These are phyloP conservation scores for Lonicera japonica DNA, from an alignment of 129 eudicot species.

Conservation along the genomic window DNA sequence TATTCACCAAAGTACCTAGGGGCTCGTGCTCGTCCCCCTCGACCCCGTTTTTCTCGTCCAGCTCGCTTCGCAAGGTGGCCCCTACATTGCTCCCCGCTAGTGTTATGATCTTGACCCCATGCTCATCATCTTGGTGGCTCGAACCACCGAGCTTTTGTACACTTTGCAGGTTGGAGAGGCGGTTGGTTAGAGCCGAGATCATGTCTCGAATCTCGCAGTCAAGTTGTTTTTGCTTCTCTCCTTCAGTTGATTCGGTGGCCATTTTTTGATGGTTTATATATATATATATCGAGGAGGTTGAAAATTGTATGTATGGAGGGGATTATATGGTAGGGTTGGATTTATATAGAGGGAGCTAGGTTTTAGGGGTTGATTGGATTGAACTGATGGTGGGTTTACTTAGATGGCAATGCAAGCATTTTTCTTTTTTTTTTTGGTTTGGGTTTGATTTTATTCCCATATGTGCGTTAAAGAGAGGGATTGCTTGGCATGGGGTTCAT, in stretches of 20 bases:
- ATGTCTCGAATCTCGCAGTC: constrained; percentile 57
- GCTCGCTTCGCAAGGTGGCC: constrained; percentile 61
- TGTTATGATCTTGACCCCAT: constrained; percentile 53
- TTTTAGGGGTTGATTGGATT: constrained; percentile 7
- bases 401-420: constrained; percentile 39
- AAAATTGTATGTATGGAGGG: background rate
- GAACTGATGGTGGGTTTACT: constrained; percentile 19
- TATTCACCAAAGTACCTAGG: constrained; percentile 39
- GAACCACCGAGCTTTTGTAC: constrained; percentile 30
- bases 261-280: background rate
- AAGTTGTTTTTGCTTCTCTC: constrained; percentile 31
- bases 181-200: constrained; percentile 51
- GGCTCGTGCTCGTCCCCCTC: constrained; percentile 19
- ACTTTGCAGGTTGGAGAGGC: constrained; percentile 41
- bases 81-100: constrained; percentile 80
- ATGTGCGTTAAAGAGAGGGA: constrained; percentile 11
- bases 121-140: constrained; percentile 23
- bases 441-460: background rate
- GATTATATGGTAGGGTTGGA: constrained; percentile 6
- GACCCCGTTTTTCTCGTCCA: constrained; percentile 11
- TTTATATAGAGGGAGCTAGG: constrained; percentile 13
- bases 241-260: background rate
- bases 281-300: background rate
- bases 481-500: constrained; percentile 21
- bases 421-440: constrained; percentile 15